Base-by-base conservation (phyloP, 257 asterid species). In the Paulownia fortunei region DNA sequence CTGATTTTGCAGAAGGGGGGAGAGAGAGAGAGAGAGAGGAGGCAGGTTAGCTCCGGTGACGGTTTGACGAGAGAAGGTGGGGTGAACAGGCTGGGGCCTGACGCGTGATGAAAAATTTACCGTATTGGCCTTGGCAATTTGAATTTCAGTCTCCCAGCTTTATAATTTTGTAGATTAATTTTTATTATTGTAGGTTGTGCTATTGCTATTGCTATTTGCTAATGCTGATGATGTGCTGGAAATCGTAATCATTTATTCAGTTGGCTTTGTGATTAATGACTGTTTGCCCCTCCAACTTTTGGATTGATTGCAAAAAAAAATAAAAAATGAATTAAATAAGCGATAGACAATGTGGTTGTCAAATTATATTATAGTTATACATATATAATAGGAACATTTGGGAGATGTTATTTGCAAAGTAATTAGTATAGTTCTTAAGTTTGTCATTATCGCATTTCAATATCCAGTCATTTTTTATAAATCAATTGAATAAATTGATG, bases 21-120 rank as follows among this genome's bases (percentile, higher is more conserved):
- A 16, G 59, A 3, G 39, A 12, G 79, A 64, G 75, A 55, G 52
- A 55, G 74, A 55, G 67, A 26, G 32, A 26, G 73, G 79, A 12
- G 81, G 47, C 65, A 47, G 12, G 39, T 39, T 37, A 42, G 75
- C 86, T 81, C 86, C 82, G 86, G 81, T 34, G 85, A 58, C 76
- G 77, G 77, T 59, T 77, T 80, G 83, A 78, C 37, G 71, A 34
- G 61, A 36, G 85, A 73, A 21, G 66, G 73, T 49, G 79, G 62
- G 68, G 52, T 21, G 77, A 15, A 56, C 62, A 54, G 75, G 75
- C 65, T 21, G 87, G 71, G 16, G 79, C 37, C 32, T 54, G 69
- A 30, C 67, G 69, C 47, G 78, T 62, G 72, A 23, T 6, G 15
- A 6, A 1, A 13, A 76, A 68, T 54, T 84, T 81, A 84, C 86